These are phyloP conservation scores for Rhazya stricta DNA, from an alignment of 257 asterid genomes.

Conservation along the genomic window DNA sequence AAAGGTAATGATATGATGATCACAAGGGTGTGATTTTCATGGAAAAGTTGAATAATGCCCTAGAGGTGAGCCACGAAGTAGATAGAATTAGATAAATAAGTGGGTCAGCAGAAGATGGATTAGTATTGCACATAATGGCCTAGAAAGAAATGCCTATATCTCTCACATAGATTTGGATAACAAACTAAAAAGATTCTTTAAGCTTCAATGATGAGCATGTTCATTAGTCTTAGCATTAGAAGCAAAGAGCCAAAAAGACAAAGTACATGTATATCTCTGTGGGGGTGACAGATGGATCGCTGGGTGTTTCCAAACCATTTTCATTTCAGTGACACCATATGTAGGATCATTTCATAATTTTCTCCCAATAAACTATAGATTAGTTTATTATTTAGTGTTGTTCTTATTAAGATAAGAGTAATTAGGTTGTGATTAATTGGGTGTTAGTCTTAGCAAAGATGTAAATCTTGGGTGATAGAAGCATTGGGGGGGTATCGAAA, in stretches of 20 bases:
- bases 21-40: neutral
- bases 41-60: neutral
- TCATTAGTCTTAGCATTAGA: neutral
- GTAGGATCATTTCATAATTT: neutral
- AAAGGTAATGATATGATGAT: neutral
- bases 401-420: conserved; percentile 3
- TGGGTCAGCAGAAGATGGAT: conserved; percentile 10
- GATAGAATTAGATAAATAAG: neutral
- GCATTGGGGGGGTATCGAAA: too few species aligned
- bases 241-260: neutral
- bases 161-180: neutral
- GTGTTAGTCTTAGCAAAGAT: neutral
- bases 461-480: too few species aligned
- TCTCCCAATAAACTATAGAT: neutral
- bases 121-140: neutral
- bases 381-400: conserved; percentile 1
- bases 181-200: neutral
- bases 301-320: neutral
- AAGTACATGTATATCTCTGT: neutral
- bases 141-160: neutral
- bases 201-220: neutral
- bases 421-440: neutral
- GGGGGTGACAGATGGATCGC: conserved; percentile 3
- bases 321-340: neutral
- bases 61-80: neutral